phyloP scores from a whole-genome alignment of 345 rosid genomes.

The Pistacia integerrima region DNA sequence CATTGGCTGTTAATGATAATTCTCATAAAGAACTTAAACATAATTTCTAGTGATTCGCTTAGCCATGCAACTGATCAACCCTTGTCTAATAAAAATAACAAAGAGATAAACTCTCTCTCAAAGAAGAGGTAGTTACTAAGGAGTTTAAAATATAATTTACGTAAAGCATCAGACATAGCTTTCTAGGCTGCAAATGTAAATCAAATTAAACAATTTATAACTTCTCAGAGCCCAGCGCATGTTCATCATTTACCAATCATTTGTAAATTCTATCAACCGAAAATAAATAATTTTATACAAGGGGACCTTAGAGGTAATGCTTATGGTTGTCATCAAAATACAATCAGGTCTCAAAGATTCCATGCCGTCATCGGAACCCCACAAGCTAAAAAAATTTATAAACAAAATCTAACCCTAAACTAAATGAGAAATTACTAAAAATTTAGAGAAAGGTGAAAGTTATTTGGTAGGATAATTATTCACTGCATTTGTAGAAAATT shows the following conservation, averaged over 20 bases:
- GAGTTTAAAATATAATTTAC: no score
- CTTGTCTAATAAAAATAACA: no score
- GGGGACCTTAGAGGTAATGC: constrained; percentile 51
- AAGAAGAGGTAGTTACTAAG: no score
- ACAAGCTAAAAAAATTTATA: no score
- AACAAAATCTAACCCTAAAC: no score
- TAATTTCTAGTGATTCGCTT: no score
- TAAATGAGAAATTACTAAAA: no score
- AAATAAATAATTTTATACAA: not conserved
- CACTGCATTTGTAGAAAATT: constrained; percentile 36
- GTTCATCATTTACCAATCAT: constrained; percentile 41
- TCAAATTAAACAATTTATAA: constrained; percentile 32
- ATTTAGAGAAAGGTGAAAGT: no score
- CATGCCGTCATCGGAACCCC: constrained; percentile 55
- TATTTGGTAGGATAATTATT: constrained; percentile 42
- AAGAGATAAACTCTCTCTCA: no score
- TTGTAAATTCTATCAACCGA: not conserved
- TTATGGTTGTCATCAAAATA: constrained; percentile 41
- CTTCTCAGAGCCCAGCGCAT: constrained; percentile 71
- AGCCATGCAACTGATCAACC: no score
- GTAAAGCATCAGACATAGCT: constrained; percentile 43
- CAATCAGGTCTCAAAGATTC: constrained; percentile 68
- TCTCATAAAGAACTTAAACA: no score
- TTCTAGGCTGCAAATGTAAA: constrained; percentile 61
- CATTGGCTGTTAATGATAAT: no score